Base-by-base conservation (phyloP, 2,329 filamentous ascomycete species). In the Paracoccidioides lutzii region DNA sequence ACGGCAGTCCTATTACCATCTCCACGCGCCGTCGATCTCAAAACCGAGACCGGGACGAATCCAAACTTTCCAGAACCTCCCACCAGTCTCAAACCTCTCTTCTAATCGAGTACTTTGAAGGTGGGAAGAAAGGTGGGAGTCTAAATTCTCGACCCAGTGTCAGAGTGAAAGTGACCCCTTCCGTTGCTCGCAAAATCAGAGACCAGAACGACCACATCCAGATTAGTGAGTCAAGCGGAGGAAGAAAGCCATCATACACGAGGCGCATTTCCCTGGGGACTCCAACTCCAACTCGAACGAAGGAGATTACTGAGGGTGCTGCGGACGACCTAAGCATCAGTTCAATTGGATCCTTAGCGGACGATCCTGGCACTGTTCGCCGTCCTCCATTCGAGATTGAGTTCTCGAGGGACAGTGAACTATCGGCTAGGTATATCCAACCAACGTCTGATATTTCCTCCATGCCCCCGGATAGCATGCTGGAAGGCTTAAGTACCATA, bases 31-130 rank as follows among this genome's bases (percentile, higher is more conserved):
- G 66, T 55, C 59, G 61, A 50, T 60, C 61, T 30, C 64, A 62
- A 51, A 66, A 69, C 59, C 68, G 71, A 80, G 82, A 73, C 64
- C 84, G 82, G 69, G 81, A 78, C 79, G 71, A 68, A 42, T 66
- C 69, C 58, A 78, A 73, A 59, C 73, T 80, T 57, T 76, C 76
- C 71, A 77, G 71, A 68, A 28, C 50, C 66, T 67, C 72, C 66
- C 71, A 80, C 46, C 72, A 81, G 64, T 95, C 88, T 48, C 90
- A 95, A 74, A 95, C 90, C 41, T 94, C 88, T 56, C 78, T 96
- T 62, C 78, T 96, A 64, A 96, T 96, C 65, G 90, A 96, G 73
- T 95, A 95, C 72, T 96, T 94, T 66, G 90, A 95, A 73, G 87
- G 83, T 62, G 82, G 84, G 60, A 90, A 88, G 69, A 74, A 80